Evolutionary conservation across 2,329 filamentous ascomycete genomes (phyloP).

Genomic region (Sporothrix variecibatus): DNA sequence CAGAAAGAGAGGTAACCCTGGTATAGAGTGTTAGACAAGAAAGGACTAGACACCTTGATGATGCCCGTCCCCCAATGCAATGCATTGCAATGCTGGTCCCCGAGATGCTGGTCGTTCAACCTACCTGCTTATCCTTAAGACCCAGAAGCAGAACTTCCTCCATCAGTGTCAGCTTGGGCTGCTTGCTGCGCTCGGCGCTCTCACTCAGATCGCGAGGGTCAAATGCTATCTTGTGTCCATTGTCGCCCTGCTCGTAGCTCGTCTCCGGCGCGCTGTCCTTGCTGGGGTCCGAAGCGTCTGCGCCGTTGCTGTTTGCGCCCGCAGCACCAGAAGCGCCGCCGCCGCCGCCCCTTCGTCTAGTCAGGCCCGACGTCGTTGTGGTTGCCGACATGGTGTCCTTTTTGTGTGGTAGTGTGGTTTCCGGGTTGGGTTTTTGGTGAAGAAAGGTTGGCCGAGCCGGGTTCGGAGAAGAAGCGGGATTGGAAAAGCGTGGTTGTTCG

Average conservation of each 20-base stretch:
- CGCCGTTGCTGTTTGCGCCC: conserved; percentile 56
- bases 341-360: conserved; percentile 70
- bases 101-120: conserved; percentile 20
- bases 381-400: conserved; percentile 28
- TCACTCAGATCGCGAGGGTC: conserved; percentile 97
- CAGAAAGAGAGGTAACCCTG: conserved; percentile 98
- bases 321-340: conserved; percentile 52
- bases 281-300: conserved; percentile 59
- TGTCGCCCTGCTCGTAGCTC: conserved; percentile 87
- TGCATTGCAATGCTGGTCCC: neutral
- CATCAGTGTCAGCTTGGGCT: conserved; percentile 98
- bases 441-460: neutral
- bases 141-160: conserved; percentile 95
- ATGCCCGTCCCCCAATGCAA: neutral
- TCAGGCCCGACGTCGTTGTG: conserved; percentile 49
- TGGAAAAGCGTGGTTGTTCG: conserved; percentile 8
- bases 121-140: conserved; percentile 96
- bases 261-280: conserved; percentile 67
- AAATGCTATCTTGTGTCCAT: conserved; percentile 98
- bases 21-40: conserved; percentile 23
- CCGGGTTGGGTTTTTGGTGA: neutral
- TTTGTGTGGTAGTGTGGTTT: neutral
- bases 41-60: neutral
- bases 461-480: conserved; percentile 12
- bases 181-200: conserved; percentile 92